Conservation (phyloP, 2,329 filamentous ascomycete genomes). For the Clarireedia sp. region DNA sequence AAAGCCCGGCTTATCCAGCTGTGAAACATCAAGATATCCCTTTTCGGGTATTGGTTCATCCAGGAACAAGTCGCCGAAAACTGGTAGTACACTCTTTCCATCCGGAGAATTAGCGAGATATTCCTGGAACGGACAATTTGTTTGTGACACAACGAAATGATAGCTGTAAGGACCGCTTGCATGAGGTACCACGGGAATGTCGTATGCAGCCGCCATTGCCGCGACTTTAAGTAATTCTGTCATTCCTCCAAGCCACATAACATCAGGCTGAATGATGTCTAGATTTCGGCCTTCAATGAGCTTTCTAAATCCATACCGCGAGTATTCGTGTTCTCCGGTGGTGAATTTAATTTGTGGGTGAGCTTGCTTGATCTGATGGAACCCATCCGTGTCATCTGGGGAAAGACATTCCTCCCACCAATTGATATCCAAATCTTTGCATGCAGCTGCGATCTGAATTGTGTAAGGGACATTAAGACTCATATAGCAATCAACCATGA, state of each 20-base stretch:
- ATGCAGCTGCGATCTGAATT: conserved; percentile 80
- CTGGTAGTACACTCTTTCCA: conserved; percentile 79
- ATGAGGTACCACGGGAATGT: conserved; percentile 91
- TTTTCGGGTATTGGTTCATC: conserved; percentile 84
- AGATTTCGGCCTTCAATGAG: conserved; percentile 85
- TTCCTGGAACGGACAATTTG: conserved; percentile 91
- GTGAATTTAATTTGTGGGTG: conserved; percentile 91
- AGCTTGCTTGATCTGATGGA: conserved; percentile 80
- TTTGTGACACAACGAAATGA: conserved; percentile 89
- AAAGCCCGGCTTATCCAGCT: conserved; percentile 84
- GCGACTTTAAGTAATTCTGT: conserved; percentile 87
- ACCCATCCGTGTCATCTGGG: conserved; percentile 87
- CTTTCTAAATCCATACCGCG: conserved; percentile 89
- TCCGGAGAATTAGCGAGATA: conserved; percentile 91
- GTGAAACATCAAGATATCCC: conserved; percentile 70
- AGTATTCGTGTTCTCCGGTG: conserved; percentile 93
- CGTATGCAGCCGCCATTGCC: conserved; percentile 84
- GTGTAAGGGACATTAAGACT: conserved; percentile 87
- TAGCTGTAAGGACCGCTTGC: conserved; percentile 92
- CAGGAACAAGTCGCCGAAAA: conserved; percentile 84
- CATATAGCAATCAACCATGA: conserved; percentile 98
- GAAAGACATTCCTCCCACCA: conserved; percentile 96
- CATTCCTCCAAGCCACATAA: conserved; percentile 94
- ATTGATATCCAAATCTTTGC: conserved; percentile 78
- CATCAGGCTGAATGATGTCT: conserved; percentile 90